Evolutionary conservation across 2,329 filamentous ascomycete species (phyloP).

Genomic region (Stachybotrys chartarum): DNA sequence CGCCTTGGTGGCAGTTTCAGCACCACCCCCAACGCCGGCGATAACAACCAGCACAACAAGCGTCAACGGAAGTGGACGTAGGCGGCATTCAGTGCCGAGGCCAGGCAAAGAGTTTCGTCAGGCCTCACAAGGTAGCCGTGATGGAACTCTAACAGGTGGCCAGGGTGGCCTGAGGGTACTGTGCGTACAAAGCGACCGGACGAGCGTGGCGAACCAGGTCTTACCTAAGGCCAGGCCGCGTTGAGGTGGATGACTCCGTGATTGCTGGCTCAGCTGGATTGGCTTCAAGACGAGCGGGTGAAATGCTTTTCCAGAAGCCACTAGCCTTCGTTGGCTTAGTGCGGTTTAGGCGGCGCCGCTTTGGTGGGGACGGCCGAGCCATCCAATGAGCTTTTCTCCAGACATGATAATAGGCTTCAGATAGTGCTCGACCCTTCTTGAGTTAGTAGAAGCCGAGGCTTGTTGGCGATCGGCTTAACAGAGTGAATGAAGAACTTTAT

Average conservation of each 20-base stretch:
- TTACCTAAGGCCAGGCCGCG: conserved; percentile 21
- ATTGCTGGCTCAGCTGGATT: conserved; percentile 20
- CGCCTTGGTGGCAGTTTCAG: conserved; percentile 8
- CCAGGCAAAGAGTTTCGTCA: neutral
- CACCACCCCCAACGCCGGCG: conserved; percentile 5
- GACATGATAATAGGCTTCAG: neutral
- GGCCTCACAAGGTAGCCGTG: neutral
- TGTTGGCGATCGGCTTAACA: no score
- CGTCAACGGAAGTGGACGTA: neutral
- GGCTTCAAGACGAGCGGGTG: conserved; percentile 17
- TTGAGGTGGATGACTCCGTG: conserved; percentile 7
- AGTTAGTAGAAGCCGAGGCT: no score
- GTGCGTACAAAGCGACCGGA: conserved; percentile 12
- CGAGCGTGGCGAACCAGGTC: conserved; percentile 16
- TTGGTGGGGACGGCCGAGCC: neutral
- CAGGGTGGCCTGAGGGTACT: conserved; percentile 2
- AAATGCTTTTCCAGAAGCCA: conserved; percentile 12
- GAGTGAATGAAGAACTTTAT: no score
- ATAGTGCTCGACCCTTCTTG: neutral
- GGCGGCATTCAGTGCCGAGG: neutral
- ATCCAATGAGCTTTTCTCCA: neutral
- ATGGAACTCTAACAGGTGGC: neutral
- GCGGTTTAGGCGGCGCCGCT: neutral
- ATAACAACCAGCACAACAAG: neutral
- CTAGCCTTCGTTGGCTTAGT: conserved; percentile 22